phyloP scores from a whole-genome alignment of 176 grass and related monocot genomes.

The Lolium rigidum region DNA sequence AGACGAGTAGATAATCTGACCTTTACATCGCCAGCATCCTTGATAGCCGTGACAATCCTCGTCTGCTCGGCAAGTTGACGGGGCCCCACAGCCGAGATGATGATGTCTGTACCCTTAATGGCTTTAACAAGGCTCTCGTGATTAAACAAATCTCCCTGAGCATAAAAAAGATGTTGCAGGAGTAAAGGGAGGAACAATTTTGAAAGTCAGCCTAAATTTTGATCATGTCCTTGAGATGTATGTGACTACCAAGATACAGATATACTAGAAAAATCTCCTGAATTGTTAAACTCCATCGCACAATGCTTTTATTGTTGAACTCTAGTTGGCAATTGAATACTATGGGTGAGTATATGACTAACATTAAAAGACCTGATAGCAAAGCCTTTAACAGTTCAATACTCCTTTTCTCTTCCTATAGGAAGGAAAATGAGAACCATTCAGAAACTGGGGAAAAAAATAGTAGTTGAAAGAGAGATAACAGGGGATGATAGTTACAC shows the following conservation, averaged over 20 bases:
- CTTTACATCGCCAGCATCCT: not conserved
- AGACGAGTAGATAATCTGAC: not conserved
- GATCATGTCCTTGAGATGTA: not conserved
- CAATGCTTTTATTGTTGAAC: not conserved
- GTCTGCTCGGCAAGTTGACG: not conserved
- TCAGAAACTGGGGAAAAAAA: not conserved
- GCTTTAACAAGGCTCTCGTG: not conserved
- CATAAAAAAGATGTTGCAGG: not conserved
- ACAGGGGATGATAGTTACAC: not conserved
- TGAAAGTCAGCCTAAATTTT: not conserved
- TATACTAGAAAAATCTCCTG: too few species aligned
- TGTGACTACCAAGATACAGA: not conserved
- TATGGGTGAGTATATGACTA: not conserved
- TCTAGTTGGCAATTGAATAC: not conserved
- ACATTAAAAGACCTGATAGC: not conserved
- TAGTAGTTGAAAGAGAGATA: not conserved
- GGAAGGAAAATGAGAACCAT: not conserved
- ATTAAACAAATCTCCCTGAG: slow-evolving; percentile 13
- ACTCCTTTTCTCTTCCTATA: not conserved
- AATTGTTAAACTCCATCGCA: not conserved
- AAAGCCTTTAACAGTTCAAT: not conserved
- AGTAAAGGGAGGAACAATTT: not conserved
- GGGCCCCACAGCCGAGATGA: not conserved
- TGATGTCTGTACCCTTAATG: not conserved
- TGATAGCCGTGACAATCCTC: not conserved